These are phyloP conservation scores for Pyrenula aspistea DNA, from an alignment of 495 filamentous ascomycete genomes.

Conservation along the genomic window DNA sequence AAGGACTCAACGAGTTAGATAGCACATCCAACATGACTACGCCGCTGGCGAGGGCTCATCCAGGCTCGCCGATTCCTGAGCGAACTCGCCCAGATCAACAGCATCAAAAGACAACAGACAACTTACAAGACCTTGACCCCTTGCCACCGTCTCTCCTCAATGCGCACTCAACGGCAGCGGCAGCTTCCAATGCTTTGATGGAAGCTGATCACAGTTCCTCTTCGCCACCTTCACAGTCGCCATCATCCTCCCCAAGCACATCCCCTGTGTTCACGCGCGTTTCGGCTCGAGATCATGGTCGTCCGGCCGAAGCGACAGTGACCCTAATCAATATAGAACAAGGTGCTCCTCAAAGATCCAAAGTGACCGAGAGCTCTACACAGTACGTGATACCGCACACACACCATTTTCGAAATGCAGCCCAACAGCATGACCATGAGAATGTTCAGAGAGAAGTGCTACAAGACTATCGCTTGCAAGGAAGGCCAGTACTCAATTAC, in stretches of 20 bases:
- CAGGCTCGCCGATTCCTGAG: conserved; percentile 29
- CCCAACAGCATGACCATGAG: conserved; percentile 5
- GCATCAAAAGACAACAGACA: conserved; percentile 21
- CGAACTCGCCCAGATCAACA: conserved; percentile 18
- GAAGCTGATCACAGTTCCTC: neutral
- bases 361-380: neutral
- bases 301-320: neutral
- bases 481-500: conserved; percentile 31
- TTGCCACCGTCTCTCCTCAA: conserved; percentile 33
- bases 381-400: neutral
- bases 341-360: neutral
- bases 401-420: too few species aligned
- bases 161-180: conserved; percentile 10
- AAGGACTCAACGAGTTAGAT: conserved; percentile 38
- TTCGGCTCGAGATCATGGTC: neutral
- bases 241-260: conserved; percentile 25
- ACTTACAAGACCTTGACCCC: conserved; percentile 24
- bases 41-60: conserved; percentile 58
- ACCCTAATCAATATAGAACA: neutral
- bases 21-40: conserved; percentile 71
- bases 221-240: neutral
- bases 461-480: conserved; percentile 29
- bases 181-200: neutral
- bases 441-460: conserved; percentile 32
- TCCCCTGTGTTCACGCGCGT: conserved; percentile 8